A percentile compares a stretch with the other conserved stretches of the same genome.
Evolutionary conservation across 2,329 filamentous ascomycete species (phyloP).

Genomic region (Geosmithia flava): DNA sequence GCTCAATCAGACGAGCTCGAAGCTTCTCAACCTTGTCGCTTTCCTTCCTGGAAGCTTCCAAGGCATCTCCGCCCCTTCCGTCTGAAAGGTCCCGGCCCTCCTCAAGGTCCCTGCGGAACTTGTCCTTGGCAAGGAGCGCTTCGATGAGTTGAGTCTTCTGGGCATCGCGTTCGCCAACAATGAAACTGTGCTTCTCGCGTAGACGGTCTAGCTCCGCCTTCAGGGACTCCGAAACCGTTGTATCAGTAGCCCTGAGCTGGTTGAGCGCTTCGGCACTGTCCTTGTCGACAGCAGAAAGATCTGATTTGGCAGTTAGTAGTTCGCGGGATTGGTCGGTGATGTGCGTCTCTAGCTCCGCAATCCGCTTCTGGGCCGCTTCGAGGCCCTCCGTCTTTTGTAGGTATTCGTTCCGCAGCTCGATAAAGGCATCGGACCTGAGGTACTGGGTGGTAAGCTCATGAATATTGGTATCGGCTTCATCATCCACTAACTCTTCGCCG

Average conservation of each 20-base stretch:
- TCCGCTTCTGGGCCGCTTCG: conserved; percentile 27
- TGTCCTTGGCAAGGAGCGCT: conserved; percentile 47
- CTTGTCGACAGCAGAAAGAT: conserved; percentile 41
- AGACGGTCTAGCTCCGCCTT: conserved; percentile 43
- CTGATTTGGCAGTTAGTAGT: conserved; percentile 35
- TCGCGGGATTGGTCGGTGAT: conserved; percentile 43
- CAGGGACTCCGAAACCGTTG: conserved; percentile 44
- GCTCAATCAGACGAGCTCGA: conserved; percentile 38
- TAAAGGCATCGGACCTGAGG: conserved; percentile 39
- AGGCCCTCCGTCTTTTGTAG: conserved; percentile 32
- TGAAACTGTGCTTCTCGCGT: conserved; percentile 35
- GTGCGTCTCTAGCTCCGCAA: conserved; percentile 31
- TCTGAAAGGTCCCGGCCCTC: conserved; percentile 29
- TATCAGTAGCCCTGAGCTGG: conserved; percentile 46
- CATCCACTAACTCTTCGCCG: conserved; percentile 42
- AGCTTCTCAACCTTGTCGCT: conserved; percentile 47
- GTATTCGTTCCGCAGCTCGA: conserved; percentile 36
- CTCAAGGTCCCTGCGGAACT: conserved; percentile 41
- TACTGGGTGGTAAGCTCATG: conserved; percentile 30
- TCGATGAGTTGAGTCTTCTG: conserved; percentile 48
- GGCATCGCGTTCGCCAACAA: conserved; percentile 39
- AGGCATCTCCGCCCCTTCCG: conserved; percentile 19
- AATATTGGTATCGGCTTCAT: conserved; percentile 7
- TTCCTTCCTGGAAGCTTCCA: conserved; percentile 25
- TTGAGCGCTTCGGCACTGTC: conserved; percentile 42